Conservation (phyloP, 129 eudicot species). For the Artemisia argyi region DNA sequence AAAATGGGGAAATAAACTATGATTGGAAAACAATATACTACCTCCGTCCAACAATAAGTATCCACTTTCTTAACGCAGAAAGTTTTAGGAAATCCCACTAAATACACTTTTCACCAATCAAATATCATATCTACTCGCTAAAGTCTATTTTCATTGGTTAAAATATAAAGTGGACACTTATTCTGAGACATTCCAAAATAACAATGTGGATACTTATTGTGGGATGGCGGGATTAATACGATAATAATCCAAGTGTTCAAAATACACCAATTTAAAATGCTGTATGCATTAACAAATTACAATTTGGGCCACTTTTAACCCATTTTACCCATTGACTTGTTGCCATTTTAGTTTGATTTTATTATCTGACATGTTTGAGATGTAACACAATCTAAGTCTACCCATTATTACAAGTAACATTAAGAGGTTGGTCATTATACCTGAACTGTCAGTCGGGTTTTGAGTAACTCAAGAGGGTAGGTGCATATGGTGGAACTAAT, state of each 20-base stretch:
- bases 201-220: too few relatives aligned
- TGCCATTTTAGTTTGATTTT: neutral
- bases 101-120: too few relatives aligned
- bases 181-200: too few relatives aligned
- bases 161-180: too few relatives aligned
- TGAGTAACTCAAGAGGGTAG: constrained; percentile 89
- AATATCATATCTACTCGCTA: too few relatives aligned
- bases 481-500: constrained; percentile 82
- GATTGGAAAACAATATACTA: neutral
- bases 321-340: neutral
- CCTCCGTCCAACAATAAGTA: too few relatives aligned
- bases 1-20: neutral
- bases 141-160: too few relatives aligned
- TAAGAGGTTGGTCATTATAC: constrained; percentile 23
- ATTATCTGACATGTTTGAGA: neutral
- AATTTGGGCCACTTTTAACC: neutral
- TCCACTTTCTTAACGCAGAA: too few relatives aligned
- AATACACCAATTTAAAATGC: neutral
- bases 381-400: neutral
- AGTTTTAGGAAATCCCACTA: too few relatives aligned
- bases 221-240: too few relatives aligned
- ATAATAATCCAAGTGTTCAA: neutral
- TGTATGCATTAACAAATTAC: neutral
- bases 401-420: neutral
- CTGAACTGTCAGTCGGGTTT: constrained; percentile 93